Percentiles rank a stretch among this genome's conserved stretches.
These are phyloP conservation scores for Isabelozyma rhagii DNA, from an alignment of 805 yeast genomes.

Conservation along the genomic window DNA sequence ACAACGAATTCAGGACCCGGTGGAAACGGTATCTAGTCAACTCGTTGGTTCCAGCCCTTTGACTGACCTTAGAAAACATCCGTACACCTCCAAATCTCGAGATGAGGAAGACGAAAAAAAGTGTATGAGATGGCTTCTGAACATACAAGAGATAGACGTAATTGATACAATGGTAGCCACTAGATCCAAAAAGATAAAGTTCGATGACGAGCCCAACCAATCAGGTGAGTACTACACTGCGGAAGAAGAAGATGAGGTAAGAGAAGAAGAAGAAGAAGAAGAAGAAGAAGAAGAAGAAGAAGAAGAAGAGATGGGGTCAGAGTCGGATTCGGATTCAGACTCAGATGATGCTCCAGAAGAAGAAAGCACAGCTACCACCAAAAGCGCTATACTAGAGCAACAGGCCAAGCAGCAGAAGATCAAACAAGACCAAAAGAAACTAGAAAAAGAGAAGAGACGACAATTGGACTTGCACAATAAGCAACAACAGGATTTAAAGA, in stretches of 20 bases:
- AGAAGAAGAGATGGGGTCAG: constrained; percentile 18
- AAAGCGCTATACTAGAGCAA: constrained; percentile 20
- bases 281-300: constrained; percentile 9
- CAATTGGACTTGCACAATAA: constrained; percentile 27
- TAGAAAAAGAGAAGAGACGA: constrained; percentile 35
- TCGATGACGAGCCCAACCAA: constrained; percentile 16
- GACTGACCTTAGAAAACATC: constrained; percentile 4
- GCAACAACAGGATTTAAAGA: constrained; percentile 33
- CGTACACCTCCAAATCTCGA: constrained; percentile 2
- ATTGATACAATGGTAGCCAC: constrained; percentile 22
- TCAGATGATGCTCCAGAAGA: constrained; percentile 44
- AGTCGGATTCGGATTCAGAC: constrained; percentile 14
- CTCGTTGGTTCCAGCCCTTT: constrained; percentile 13
- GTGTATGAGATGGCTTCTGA: no score
- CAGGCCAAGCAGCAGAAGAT: constrained; percentile 18
- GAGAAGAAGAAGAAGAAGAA: constrained; percentile 3
- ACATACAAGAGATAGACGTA: not conserved
- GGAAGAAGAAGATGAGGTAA: constrained; percentile 7
- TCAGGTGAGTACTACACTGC: constrained; percentile 15
- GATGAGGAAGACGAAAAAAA: constrained; percentile 4
- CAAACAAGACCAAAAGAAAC: constrained; percentile 21
- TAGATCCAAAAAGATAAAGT: constrained; percentile 29
- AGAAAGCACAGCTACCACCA: constrained; percentile 31
- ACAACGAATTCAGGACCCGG: constrained; percentile 20
- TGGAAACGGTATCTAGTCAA: constrained; percentile 39